Conservation (phyloP, 108 stramenopile genomes). For the Parietichytrium sp. region DNA sequence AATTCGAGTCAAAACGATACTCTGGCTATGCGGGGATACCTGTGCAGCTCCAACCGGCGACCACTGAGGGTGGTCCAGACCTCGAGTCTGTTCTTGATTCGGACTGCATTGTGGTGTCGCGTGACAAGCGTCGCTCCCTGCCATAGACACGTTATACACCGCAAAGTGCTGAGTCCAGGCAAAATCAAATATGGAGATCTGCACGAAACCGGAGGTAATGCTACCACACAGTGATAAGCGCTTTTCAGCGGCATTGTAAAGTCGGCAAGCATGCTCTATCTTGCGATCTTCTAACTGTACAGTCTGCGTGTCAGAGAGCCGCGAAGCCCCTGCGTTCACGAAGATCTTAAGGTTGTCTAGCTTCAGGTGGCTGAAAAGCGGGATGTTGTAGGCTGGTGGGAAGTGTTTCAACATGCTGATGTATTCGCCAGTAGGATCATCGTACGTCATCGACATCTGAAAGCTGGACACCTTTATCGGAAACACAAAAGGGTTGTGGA, state of each 20-base stretch:
- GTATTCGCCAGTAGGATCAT: conserved; percentile 32
- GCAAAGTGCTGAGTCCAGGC: neutral
- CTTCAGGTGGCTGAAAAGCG: neutral
- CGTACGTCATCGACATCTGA: neutral
- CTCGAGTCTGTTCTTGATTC: neutral
- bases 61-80: neutral
- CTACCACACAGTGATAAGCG: neutral
- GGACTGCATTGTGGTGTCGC: neutral
- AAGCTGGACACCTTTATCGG: conserved; percentile 3
- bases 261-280: conserved; percentile 17
- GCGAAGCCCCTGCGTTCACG: neutral
- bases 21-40: neutral
- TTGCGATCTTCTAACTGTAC: neutral
- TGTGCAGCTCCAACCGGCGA: neutral
- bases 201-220: neutral
- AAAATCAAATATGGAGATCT: neutral
- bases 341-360: neutral
- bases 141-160: neutral
- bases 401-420: neutral
- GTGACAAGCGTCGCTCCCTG: neutral
- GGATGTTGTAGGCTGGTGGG: neutral
- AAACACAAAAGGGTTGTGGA: conserved; percentile 28
- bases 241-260: conserved; percentile 33
- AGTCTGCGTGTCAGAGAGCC: neutral
- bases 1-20: neutral